These are phyloP conservation scores for Trichoderma simmonsii DNA, from an alignment of 2,329 filamentous ascomycete genomes.

Conservation along the genomic window DNA sequence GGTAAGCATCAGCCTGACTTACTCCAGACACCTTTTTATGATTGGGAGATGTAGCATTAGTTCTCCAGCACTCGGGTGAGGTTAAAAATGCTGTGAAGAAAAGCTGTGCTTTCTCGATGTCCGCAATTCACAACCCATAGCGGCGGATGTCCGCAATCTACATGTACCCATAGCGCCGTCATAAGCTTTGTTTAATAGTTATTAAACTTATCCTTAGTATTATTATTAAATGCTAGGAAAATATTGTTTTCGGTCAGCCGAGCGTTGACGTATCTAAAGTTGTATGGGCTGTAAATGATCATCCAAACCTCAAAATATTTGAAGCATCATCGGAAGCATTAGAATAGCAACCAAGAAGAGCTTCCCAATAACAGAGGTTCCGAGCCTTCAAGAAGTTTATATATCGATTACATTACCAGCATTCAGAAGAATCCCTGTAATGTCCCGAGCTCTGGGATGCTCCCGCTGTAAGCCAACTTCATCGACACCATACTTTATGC, in stretches of 20 bases:
- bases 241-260: not conserved
- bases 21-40: too few relatives aligned
- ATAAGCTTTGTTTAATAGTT: not conserved
- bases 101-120: too few relatives aligned
- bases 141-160: too few relatives aligned
- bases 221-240: not conserved
- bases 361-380: not conserved
- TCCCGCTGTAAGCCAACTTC: not conserved
- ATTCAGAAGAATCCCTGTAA: not conserved
- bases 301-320: not conserved
- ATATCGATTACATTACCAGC: not conserved
- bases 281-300: not conserved
- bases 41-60: too few relatives aligned
- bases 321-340: not conserved
- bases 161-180: too few relatives aligned
- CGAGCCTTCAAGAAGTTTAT: not conserved
- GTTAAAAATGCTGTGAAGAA: too few relatives aligned
- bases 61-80: too few relatives aligned
- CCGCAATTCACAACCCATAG: too few relatives aligned
- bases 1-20: too few relatives aligned
- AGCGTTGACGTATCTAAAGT: not conserved
- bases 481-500: not conserved
- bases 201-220: not conserved
- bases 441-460: not conserved
- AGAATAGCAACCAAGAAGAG: not conserved